Evolutionary conservation across 345 rosid genomes (phyloP), one percentile per base, ranked within the genome.

Genomic region (Eucalyptus albens): DNA sequence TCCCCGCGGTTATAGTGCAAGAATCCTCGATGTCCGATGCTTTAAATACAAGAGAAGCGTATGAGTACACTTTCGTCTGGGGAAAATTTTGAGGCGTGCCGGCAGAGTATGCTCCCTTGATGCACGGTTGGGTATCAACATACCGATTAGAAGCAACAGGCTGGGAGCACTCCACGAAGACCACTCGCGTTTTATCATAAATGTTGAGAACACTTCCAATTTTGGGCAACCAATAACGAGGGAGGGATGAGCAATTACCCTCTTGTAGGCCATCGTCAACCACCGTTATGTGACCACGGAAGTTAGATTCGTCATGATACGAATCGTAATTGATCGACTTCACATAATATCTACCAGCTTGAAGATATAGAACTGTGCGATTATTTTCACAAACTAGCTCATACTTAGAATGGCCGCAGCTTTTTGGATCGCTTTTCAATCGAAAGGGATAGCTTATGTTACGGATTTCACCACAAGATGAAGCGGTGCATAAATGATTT

Each of bases 21-120:
- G 0, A 47, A 47, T 47, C 50, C 50, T 47, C 0, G n/a, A 59
- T 26, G 65, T 3, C 15, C 65, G n/a, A 29, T 29, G 72, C 72
- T 0, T 5, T 0, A 49, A 0, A 0, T 2, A 0, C 40, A 67
- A 7, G 3, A 31, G 1, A 0, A 7, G 80, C 80, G 4, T 31
- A 31, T 5, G 80, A 67, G 80, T 31, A 67, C 3, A 1, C 72
- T 6, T 65, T 65, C 72, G 16, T 15, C 0, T n/a, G 72, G 72
- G 72, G 0, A 65, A 65, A 2, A 65, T 15, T 7, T 7, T 3
- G 72, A n/a, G 72, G 72, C 21, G 2, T 15, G 72, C 72, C 37
- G 2, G 19, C 37, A n/a, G 24, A 15, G 40, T 67, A n/a, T 67
- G 77, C 77, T 15, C 37, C 37, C 77, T 67, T 21, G 21, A n/a